A percentile compares a stretch with the other conserved stretches of the same genome.
These are phyloP conservation scores for Colletotrichum musicola DNA, from an alignment of 2,329 filamentous ascomycete species.

Conservation along the genomic window DNA sequence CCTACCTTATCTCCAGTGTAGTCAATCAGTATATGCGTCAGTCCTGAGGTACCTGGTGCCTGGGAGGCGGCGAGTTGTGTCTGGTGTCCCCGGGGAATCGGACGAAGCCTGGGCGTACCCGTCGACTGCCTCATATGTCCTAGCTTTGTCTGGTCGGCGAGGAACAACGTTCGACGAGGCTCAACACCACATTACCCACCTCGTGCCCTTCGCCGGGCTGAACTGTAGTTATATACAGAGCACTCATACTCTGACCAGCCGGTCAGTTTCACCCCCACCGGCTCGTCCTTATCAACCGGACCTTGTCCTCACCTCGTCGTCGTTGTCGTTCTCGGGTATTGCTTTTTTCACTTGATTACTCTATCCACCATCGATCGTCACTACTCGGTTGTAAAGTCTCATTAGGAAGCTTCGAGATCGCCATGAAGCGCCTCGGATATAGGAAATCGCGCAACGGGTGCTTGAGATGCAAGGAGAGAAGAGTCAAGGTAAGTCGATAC, in stretches of 20 bases:
- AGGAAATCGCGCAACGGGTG: slow-evolving; percentile 53
- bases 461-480: slow-evolving; percentile 50
- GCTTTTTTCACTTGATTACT: background rate
- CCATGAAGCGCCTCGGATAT: slow-evolving; percentile 49
- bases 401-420: slow-evolving; percentile 3
- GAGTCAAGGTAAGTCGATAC: slow-evolving; percentile 49
- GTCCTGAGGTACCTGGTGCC: slow-evolving; percentile 12
- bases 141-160: slow-evolving; percentile 14
- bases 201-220: background rate
- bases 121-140: slow-evolving; percentile 11
- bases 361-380: background rate
- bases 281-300: slow-evolving; percentile 29
- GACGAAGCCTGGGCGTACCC: slow-evolving; percentile 28
- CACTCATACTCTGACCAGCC: slow-evolving; percentile 14
- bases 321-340: slow-evolving; percentile 35
- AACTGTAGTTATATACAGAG: slow-evolving; percentile 31
- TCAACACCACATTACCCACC: slow-evolving; percentile 22
- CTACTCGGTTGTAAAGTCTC: background rate
- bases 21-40: slow-evolving; percentile 4
- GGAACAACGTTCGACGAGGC: slow-evolving; percentile 28
- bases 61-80: background rate
- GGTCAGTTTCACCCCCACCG: slow-evolving; percentile 25
- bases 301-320: slow-evolving; percentile 28
- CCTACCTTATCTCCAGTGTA: slow-evolving; percentile 11
- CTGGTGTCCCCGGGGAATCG: slow-evolving; percentile 12